Evolutionary conservation across 75 land plant genomes (phyloP).

Genomic region (Pinus tabuliformis): DNA sequence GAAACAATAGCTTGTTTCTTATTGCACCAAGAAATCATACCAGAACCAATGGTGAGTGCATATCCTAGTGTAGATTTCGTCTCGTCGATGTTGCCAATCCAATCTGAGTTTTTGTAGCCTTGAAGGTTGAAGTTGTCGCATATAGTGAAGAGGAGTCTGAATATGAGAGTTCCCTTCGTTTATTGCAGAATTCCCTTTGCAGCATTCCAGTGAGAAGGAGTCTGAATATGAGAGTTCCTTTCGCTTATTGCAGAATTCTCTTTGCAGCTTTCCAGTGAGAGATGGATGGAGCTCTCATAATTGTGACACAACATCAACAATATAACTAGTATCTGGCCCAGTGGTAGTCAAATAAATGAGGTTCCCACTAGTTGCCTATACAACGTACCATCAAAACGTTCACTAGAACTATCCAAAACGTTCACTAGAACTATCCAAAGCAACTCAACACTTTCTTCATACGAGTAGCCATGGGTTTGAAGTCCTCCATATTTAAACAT

Average conservation of each 20-base stretch:
- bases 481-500: background rate
- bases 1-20: conserved; percentile 15
- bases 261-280: background rate
- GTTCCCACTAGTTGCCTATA: background rate
- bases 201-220: background rate
- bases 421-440: background rate
- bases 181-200: conserved; percentile 5
- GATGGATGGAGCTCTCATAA: conserved; percentile 1
- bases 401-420: background rate
- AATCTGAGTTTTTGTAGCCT: conserved; percentile 3
- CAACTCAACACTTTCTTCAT: background rate
- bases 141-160: conserved; percentile 4
- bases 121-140: background rate
- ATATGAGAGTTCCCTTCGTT: conserved; percentile 5
- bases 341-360: background rate
- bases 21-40: background rate
- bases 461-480: background rate
- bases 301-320: background rate
- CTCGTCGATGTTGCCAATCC: conserved; percentile 11
- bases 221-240: conserved; percentile 9
- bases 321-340: background rate
- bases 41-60: background rate
- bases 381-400: background rate
- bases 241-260: conserved; percentile 5
- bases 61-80: conserved; percentile 2